A percentile compares a stretch with the other conserved stretches of the same genome.
phyloP scores from a whole-genome alignment of 805 yeast species.

The Brettanomyces sp. region DNA sequence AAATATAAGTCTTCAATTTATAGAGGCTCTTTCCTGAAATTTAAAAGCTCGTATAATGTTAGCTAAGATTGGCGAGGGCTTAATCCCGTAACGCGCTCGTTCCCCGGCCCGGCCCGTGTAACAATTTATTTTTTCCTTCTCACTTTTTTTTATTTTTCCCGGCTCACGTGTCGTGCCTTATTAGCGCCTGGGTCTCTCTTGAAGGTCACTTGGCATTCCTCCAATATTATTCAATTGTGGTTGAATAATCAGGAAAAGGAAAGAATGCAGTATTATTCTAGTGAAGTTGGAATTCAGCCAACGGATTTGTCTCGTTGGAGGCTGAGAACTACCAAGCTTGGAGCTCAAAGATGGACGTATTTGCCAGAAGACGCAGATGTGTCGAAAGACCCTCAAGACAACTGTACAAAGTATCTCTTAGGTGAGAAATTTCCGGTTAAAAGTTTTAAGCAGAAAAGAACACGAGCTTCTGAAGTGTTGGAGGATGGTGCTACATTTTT shows the following conservation, averaged over 20 bases:
- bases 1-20: background rate
- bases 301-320: conserved; percentile 77
- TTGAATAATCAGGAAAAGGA: too few relatives aligned
- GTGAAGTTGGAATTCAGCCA: conserved; percentile 50
- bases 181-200: too few relatives aligned
- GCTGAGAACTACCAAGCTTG: conserved; percentile 56
- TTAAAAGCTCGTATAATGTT: too few relatives aligned
- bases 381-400: conserved; percentile 39
- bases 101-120: too few relatives aligned
- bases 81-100: too few relatives aligned
- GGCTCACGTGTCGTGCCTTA: too few relatives aligned
- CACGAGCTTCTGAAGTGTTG: conserved; percentile 44
- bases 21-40: too few relatives aligned
- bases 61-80: too few relatives aligned
- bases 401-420: conserved; percentile 44
- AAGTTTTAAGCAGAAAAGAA: conserved; percentile 22
- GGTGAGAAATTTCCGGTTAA: conserved; percentile 13
- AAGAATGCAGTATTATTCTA: conserved; percentile 43
- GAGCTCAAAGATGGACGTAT: conserved; percentile 79
- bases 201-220: too few relatives aligned
- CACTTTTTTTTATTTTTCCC: too few relatives aligned
- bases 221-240: too few relatives aligned
- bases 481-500: conserved; percentile 68
- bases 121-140: too few relatives aligned
- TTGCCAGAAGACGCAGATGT: conserved; percentile 27